A percentile compares a stretch with the other conserved stretches of the same genome.
These are phyloP conservation scores for Juglanconis oblonga DNA, from an alignment of 2,329 filamentous ascomycete genomes.

Conservation along the genomic window DNA sequence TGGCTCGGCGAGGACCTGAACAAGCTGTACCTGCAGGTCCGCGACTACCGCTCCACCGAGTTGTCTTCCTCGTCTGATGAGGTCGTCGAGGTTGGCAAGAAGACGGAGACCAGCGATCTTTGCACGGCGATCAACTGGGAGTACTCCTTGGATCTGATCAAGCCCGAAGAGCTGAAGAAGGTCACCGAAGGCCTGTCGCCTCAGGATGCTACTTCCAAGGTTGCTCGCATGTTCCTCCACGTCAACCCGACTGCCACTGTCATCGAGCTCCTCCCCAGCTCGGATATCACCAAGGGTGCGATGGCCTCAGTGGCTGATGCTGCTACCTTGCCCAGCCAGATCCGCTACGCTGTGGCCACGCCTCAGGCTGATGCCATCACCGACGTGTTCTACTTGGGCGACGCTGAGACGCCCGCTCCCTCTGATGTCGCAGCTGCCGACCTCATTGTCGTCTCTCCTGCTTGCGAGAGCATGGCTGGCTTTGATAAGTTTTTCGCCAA, in stretches of 20 bases:
- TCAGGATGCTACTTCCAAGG: not conserved
- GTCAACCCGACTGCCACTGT: conserved; percentile 8
- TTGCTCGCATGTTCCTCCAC: conserved; percentile 13
- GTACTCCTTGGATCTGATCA: conserved; percentile 13
- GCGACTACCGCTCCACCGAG: conserved; percentile 15
- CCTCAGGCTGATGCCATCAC: conserved; percentile 3
- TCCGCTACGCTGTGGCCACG: conserved; percentile 9
- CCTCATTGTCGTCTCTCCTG: conserved; percentile 6
- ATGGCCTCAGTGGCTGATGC: conserved; percentile 1
- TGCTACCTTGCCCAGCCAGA: conserved; percentile 5
- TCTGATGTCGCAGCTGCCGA: conserved; percentile 3
- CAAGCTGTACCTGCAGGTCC: conserved; percentile 11
- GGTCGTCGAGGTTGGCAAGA: conserved; percentile 12
- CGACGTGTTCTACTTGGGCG: conserved; percentile 11
- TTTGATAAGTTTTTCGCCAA: not conserved
- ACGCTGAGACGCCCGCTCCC: conserved; percentile 1
- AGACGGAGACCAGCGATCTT: conserved; percentile 10
- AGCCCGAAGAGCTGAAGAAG: conserved; percentile 11
- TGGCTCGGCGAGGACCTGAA: conserved; percentile 7
- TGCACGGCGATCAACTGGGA: conserved; percentile 14
- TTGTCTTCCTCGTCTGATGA: conserved; percentile 11
- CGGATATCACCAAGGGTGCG: conserved; percentile 5
- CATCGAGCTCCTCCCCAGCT: conserved; percentile 5
- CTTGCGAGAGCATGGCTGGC: conserved; percentile 3
- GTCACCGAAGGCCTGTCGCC: not conserved